phyloP scores from a whole-genome alignment of 139 green algal genomes.

The Tetraselmis striata region DNA sequence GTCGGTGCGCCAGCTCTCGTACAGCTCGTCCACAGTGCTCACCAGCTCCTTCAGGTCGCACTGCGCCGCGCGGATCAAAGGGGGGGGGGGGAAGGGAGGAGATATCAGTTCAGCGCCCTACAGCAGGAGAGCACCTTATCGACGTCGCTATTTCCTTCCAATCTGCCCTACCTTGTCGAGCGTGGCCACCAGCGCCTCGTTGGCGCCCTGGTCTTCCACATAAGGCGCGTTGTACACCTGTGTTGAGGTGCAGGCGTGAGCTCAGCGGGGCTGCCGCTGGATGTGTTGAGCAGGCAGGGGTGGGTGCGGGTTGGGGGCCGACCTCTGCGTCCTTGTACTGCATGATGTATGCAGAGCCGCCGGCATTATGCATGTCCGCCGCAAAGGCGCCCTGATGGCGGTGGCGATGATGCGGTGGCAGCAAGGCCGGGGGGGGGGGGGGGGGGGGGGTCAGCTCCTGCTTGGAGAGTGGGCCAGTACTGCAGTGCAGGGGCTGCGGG shows the following conservation, averaged over 20 bases:
- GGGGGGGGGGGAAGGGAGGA: no score
- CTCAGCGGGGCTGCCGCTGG: no score
- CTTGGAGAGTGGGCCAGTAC: no score
- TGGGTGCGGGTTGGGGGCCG: no score
- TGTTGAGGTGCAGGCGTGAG: not conserved
- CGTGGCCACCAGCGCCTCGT: not conserved
- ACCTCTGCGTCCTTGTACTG: conserved; percentile 4
- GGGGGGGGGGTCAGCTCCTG: no score
- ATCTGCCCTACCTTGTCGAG: conserved; percentile 2
- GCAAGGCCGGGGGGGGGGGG: no score
- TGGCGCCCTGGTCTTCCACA: not conserved
- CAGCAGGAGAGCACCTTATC: not conserved
- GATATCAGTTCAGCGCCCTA: no score
- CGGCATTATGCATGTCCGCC: not conserved
- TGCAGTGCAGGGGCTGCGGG: not conserved
- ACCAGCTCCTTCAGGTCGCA: conserved; percentile 44
- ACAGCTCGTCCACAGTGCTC: conserved; percentile 50
- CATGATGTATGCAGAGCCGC: conserved; percentile 1
- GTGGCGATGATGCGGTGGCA: not conserved
- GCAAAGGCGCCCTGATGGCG: not conserved
- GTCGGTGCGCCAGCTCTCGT: conserved; percentile 46
- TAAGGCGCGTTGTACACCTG: conserved; percentile 8
- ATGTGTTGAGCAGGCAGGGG: not conserved
- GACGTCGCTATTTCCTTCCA: no score
- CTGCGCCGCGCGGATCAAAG: conserved; percentile 2